Base-by-base conservation (phyloP, 2,329 filamentous ascomycete genomes). In the Aspergillus quadrilineatus region DNA sequence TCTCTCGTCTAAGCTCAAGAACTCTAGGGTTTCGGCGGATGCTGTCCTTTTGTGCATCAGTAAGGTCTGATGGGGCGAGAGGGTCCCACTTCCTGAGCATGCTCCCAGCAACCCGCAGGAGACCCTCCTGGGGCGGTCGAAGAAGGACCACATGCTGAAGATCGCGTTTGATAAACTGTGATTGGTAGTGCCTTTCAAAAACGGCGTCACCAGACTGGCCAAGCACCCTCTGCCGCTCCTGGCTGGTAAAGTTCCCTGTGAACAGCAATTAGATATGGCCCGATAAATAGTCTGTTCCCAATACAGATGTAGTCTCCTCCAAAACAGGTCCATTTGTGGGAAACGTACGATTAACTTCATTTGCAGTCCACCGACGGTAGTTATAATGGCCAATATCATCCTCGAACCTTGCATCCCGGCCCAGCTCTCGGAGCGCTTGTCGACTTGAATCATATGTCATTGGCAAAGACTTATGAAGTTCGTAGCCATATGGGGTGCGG, bases 321-420 rank as follows among this genome's bases (percentile, higher is more conserved):
- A 28, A 41, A 50, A 48, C 22, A 22, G 39, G 49, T 42, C 36
- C 22, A 57, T 51, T 51, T 49, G 50, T 2, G 39, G 47, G 45
- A 45, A 22, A 68, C 58, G 22, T 59, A 69, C 56, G 32, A 53
- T 69, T 69, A 14, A 66, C 64, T 64, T 69, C 42, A 63, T 70
- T 69, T 58, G 57, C 61, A 28, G 63, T 50, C 66, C 50, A 69
- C 36, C 58, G 54, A 32, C 62, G 60, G 47, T 55, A 70, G 56
- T 69, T 67, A 41, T 69, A 69, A 64, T 70, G 47, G 14, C 61
- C 52, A 57, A 70, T 64, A 60, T 67, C 50, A 45, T 69, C 52
- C 56, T 69, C 47, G 42, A 69, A 69, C 52, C 49, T 50, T 50
- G 65, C 50, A 63, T 68, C 64, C 53, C 55, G 44, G 46, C 61